A percentile compares a stretch with the other conserved stretches of the same genome.
phyloP scores from a whole-genome alignment of 768 basidiomycete genomes.

The Boletus rex-veris region DNA sequence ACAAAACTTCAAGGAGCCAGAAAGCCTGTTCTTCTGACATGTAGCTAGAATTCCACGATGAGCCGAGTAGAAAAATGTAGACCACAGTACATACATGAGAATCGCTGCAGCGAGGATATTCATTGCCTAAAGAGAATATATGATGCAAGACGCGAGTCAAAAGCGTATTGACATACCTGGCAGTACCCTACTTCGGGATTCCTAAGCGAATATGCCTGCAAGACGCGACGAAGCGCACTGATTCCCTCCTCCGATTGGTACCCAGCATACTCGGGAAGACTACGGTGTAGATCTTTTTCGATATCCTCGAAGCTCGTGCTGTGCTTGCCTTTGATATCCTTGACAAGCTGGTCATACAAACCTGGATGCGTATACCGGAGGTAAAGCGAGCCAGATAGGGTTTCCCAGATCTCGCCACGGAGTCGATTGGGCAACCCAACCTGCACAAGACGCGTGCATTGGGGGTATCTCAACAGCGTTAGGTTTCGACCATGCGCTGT shows the following conservation, averaged over 20 bases:
- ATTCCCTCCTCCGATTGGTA: constrained; percentile 93
- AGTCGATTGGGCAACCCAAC: constrained; percentile 94
- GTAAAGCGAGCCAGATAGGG: constrained; percentile 89
- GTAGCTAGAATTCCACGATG: constrained; percentile 53
- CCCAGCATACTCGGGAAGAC: constrained; percentile 94
- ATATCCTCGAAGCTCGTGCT: constrained; percentile 96
- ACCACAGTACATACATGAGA: constrained; percentile 58
- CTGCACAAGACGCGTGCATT: constrained; percentile 95
- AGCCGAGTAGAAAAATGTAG: constrained; percentile 4
- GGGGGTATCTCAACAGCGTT: constrained; percentile 93
- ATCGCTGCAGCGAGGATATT: constrained; percentile 97
- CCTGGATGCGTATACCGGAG: constrained; percentile 87
- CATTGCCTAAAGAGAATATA: constrained; percentile 64
- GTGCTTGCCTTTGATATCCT: constrained; percentile 72
- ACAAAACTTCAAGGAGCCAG: constrained; percentile 93
- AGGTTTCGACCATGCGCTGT: constrained; percentile 90
- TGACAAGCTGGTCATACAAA: constrained; percentile 69
- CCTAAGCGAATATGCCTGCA: constrained; percentile 94
- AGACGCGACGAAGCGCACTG: constrained; percentile 74
- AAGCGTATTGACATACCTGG: constrained; percentile 50
- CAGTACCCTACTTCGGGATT: constrained; percentile 95
- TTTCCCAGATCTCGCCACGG: constrained; percentile 98
- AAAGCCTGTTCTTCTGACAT: constrained; percentile 99
- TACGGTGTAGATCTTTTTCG: constrained; percentile 95
- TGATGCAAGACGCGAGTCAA: neutral